phyloP scores from a whole-genome alignment of 2,329 filamentous ascomycete species.

The Alternaria infectoria region DNA sequence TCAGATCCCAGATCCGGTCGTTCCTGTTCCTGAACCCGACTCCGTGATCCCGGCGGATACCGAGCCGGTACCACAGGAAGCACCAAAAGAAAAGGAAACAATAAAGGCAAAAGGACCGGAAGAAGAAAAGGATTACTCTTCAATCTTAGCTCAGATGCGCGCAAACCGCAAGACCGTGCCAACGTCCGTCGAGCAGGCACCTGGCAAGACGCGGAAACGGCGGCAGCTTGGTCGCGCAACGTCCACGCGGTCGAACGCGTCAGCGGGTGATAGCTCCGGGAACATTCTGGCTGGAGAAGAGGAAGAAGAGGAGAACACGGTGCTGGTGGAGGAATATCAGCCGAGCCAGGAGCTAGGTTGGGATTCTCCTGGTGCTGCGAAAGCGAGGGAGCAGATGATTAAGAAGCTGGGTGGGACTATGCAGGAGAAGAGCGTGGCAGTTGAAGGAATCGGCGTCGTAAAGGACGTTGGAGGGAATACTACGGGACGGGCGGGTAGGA shows the following conservation, averaged over 20 bases:
- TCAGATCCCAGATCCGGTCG: constrained; percentile 22
- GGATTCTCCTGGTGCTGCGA: constrained; percentile 46
- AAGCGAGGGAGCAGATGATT: constrained; percentile 46
- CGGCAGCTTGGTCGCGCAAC: constrained; percentile 42
- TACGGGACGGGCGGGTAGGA: constrained; percentile 31
- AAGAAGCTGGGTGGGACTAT: constrained; percentile 45
- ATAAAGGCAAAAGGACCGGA: constrained; percentile 11
- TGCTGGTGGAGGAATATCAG: constrained; percentile 35
- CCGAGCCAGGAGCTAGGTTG: constrained; percentile 48
- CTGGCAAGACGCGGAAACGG: constrained; percentile 27
- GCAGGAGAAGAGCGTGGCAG: constrained; percentile 31
- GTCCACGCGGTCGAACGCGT: constrained; percentile 38
- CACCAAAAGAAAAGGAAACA: constrained; percentile 14
- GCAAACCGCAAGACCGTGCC: constrained; percentile 37
- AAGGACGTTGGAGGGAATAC: constrained; percentile 36
- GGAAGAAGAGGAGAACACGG: constrained; percentile 21
- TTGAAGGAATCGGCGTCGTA: constrained; percentile 42
- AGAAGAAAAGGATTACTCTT: constrained; percentile 41
- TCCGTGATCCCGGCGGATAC: constrained; percentile 33
- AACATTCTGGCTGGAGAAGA: constrained; percentile 26
- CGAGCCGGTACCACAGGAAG: constrained; percentile 12
- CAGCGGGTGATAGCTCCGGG: constrained; percentile 35
- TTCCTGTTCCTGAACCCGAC: constrained; percentile 10
- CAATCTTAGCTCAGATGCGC: constrained; percentile 38
- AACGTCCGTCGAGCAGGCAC: constrained; percentile 25